Conservation (phyloP, 2,329 filamentous ascomycete species). For the Zymoseptoria pseudotritici region DNA sequence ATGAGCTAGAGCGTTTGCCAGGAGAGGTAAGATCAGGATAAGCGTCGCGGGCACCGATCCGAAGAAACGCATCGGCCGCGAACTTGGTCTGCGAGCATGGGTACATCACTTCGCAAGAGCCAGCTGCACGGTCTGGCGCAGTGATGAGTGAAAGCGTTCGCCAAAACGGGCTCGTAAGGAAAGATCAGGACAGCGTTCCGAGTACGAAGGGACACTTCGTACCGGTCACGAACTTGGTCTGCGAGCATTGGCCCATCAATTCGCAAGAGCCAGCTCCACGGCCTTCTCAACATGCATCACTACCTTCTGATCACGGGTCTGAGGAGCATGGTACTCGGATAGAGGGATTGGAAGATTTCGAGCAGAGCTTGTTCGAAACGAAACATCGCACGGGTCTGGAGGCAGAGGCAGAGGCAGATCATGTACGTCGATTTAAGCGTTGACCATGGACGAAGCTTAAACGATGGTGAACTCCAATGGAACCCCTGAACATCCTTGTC, state of each 20-base stretch:
- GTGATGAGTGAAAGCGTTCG: too few species aligned
- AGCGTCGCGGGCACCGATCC: too few species aligned
- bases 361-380: neutral
- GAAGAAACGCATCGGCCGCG: too few species aligned
- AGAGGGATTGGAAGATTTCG: constrained; percentile 6
- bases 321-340: constrained; percentile 15
- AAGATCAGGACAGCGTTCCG: constrained; percentile 16
- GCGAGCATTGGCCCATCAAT: constrained; percentile 9
- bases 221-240: constrained; percentile 15
- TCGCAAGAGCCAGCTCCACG: constrained; percentile 10
- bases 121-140: too few species aligned
- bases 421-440: too few species aligned
- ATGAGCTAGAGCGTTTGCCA: constrained; percentile 10
- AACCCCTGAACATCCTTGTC: too few species aligned
- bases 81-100: too few species aligned
- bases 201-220: constrained; percentile 6
- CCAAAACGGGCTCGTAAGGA: neutral
- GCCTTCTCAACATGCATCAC: constrained; percentile 11
- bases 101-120: too few species aligned
- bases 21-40: constrained; percentile 10
- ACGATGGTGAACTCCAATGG: too few species aligned
- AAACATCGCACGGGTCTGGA: too few species aligned
- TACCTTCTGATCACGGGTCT: constrained; percentile 10
- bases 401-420: too few species aligned
- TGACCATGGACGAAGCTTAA: too few species aligned